Evolutionary conservation across 2,329 filamentous ascomycete genomes (phyloP).

Genomic region (Botrytis fragariae): DNA sequence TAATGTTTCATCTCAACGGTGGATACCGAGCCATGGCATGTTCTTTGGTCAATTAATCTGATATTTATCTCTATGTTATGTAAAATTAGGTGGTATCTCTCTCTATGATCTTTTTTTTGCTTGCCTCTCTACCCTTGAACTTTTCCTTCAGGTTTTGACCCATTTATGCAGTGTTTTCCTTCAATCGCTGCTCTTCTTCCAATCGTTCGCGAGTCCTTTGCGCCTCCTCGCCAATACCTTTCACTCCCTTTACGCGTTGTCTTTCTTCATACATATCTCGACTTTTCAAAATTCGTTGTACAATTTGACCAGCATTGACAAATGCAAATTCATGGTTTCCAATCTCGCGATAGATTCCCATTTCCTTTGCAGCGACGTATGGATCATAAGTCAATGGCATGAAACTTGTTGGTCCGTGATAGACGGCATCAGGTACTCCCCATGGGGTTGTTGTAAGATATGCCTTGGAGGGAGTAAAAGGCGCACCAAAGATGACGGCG

Average conservation of each 20-base stretch:
- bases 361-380: constrained; percentile 74
- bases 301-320: constrained; percentile 91
- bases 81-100: constrained; percentile 16
- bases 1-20: not conserved
- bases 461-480: constrained; percentile 75
- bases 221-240: constrained; percentile 71
- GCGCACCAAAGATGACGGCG: constrained; percentile 83
- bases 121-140: not conserved
- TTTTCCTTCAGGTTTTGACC: not conserved
- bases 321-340: constrained; percentile 74
- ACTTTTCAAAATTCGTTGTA: constrained; percentile 83
- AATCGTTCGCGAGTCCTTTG: constrained; percentile 60
- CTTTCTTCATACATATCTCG: constrained; percentile 86
- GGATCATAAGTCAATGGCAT: constrained; percentile 65
- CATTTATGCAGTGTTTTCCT: constrained; percentile 25
- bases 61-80: not conserved
- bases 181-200: constrained; percentile 45
- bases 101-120: not conserved
- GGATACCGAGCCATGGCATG: not conserved
- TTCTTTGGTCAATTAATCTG: not conserved
- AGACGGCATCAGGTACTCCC: constrained; percentile 74
- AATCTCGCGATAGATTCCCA: constrained; percentile 83
- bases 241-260: constrained; percentile 85
- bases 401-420: constrained; percentile 94
- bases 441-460: constrained; percentile 76